Evolutionary conservation across 2,329 filamentous ascomycete genomes (phyloP).

Genomic region (Tolypocladium tropicale): DNA sequence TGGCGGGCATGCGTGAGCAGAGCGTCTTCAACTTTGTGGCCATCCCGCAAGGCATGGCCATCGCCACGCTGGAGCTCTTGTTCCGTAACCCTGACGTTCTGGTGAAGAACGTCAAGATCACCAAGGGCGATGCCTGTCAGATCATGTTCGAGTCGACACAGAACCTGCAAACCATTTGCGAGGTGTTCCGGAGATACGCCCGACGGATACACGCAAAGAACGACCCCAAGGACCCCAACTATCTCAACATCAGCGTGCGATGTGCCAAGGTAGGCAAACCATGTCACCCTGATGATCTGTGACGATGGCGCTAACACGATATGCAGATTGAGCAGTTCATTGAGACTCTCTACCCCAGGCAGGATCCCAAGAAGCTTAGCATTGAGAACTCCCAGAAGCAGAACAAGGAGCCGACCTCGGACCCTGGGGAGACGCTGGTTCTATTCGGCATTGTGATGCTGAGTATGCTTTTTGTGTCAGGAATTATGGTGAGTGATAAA

Average conservation of each 20-base stretch:
- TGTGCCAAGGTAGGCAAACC: constrained; percentile 60
- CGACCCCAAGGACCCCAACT: constrained; percentile 85
- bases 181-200: constrained; percentile 69
- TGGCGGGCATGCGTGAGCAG: constrained; percentile 89
- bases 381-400: constrained; percentile 26
- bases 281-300: not conserved
- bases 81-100: constrained; percentile 89
- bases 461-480: constrained; percentile 62
- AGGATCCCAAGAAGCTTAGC: constrained; percentile 55
- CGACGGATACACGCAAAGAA: constrained; percentile 88
- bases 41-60: constrained; percentile 95
- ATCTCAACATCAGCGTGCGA: constrained; percentile 79
- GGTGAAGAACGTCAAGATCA: constrained; percentile 86
- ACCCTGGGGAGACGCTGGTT: constrained; percentile 51
- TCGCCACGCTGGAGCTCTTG: constrained; percentile 82
- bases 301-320: not conserved
- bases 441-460: constrained; percentile 56
- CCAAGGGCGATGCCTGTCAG: constrained; percentile 83
- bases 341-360: constrained; percentile 80
- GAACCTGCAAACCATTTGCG: constrained; percentile 71
- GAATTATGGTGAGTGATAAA: constrained; percentile 57
- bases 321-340: constrained; percentile 88
- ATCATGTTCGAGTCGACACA: constrained; percentile 91
- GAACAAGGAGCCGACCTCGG: constrained; percentile 33
- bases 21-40: constrained; percentile 98